Evolutionary conservation across 1,139 yeast genomes (phyloP).

Genomic region (Yamadazyma atmosphaerica): DNA sequence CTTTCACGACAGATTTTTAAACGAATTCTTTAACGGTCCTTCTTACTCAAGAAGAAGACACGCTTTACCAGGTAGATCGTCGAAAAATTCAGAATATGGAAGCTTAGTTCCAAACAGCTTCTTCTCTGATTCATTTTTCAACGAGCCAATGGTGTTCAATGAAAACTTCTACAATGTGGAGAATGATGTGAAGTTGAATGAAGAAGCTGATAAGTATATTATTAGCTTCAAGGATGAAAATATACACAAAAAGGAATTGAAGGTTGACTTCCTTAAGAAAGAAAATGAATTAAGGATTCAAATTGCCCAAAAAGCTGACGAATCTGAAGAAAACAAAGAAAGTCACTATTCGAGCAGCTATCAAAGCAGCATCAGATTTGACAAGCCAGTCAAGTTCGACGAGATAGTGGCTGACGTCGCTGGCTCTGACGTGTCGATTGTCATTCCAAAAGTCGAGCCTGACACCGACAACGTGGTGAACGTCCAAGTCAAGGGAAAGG

Average conservation of each 20-base stretch:
- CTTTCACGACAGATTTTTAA: constrained; percentile 10
- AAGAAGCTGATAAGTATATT: constrained; percentile 22
- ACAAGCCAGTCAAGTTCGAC: constrained; percentile 20
- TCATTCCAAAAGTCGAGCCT: constrained; percentile 22
- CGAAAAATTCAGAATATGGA: constrained; percentile 1
- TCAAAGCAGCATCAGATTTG: constrained; percentile 21
- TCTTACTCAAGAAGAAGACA: constrained; percentile 7
- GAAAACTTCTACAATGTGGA: constrained; percentile 11
- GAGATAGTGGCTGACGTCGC: constrained; percentile 21
- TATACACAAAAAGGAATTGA: constrained; percentile 21
- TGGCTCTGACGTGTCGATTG: constrained; percentile 18
- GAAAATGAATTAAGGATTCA: constrained; percentile 21
- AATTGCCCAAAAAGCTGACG: constrained; percentile 10
- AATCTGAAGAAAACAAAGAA: constrained; percentile 10
- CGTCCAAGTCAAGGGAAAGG: constrained; percentile 8
- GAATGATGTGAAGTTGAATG: constrained; percentile 21
- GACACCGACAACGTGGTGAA: constrained; percentile 19
- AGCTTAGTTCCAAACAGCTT: constrained; percentile 2
- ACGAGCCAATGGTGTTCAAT: constrained; percentile 12
- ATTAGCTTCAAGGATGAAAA: constrained; percentile 19
- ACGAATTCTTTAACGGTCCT: constrained; percentile 9
- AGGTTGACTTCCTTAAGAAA: constrained; percentile 22
- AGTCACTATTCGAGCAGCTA: constrained; percentile 17
- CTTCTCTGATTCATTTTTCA: constrained; percentile 9
- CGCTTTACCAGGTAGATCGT: constrained; percentile 5